Percentiles rank a stretch among this genome's conserved stretches.
These are phyloP conservation scores for Kodamaea plutei DNA, from an alignment of 1,139 yeast species.

Conservation along the genomic window DNA sequence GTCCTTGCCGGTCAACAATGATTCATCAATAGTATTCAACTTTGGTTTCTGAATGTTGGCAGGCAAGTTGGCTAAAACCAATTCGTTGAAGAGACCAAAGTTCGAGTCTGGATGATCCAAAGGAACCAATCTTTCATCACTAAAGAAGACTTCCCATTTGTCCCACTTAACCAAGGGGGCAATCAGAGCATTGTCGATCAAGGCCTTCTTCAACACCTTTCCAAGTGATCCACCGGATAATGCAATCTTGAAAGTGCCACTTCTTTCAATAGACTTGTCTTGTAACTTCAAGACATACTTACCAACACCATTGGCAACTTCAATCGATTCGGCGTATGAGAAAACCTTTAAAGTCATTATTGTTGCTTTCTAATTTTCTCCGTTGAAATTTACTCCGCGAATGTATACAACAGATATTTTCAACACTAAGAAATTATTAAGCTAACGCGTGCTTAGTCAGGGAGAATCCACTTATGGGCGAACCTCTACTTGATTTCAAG, in stretches of 20 bases:
- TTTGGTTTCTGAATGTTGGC: conserved; percentile 32
- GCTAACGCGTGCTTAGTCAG: too few species aligned
- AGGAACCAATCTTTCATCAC: conserved; percentile 94
- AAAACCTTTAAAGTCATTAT: too few species aligned
- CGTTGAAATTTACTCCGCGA: too few species aligned
- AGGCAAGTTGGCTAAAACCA: conserved; percentile 48
- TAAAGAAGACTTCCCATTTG: conserved; percentile 92
- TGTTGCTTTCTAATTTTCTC: too few species aligned
- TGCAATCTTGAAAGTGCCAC: conserved; percentile 62
- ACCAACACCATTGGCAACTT: conserved; percentile 59
- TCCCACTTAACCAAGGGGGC: conserved; percentile 53
- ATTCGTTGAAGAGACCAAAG: conserved; percentile 57
- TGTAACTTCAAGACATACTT: conserved; percentile 52
- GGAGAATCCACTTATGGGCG: too few species aligned
- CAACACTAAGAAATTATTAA: too few species aligned
- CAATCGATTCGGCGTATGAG: conserved; percentile 50
- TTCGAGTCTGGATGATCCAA: conserved; percentile 73
- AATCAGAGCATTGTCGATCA: conserved; percentile 53
- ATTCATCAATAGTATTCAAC: conserved; percentile 48
- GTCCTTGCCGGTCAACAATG: conserved; percentile 42
- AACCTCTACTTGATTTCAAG: too few species aligned
- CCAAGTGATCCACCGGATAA: conserved; percentile 90
- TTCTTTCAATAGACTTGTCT: conserved; percentile 41
- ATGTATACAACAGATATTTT: too few species aligned
- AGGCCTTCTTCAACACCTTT: conserved; percentile 65